Evolutionary conservation across 441 rosid species (phyloP), one percentile per base, ranked within the genome.

Genomic region (Theobroma grandiflorum): DNA sequence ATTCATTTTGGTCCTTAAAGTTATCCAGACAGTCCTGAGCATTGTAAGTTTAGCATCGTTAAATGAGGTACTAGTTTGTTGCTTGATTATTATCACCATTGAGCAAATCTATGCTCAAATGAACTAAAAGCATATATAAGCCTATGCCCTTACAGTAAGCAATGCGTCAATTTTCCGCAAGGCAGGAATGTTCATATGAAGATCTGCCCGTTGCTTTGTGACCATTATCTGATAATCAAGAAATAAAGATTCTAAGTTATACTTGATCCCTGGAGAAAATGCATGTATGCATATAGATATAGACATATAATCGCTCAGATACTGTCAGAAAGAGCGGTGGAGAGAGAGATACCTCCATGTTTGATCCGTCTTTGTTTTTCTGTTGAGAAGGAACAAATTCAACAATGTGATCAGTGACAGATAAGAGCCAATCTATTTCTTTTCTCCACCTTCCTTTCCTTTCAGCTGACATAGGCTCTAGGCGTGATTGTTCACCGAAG

Each of bases 321-420:
- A n/a, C 63, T 33, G 43, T 15, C 26, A 15, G 4, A 33, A 26
- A 22, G n/a, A 71, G 40, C 11, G 61, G 26, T 33, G 8, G 3
- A 15, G 2, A 75, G 40, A 52, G 2, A 83, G 33, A 75, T 85
- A 95, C 99, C 98, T 97, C 99, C 90, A 97, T 92, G 74, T 77
- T 87, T 31, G 86, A 81, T 62, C 99, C 99, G 64, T 95, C 88
- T 81, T 92, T 91, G 81, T 84, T 86, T 74, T 85, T 93, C 80
- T 97, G 99, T 71, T 91, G 92, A 52, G 92, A 85, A 59, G 99
- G 89, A 82, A 91, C 97, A 66, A 97, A 85, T 84, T 97, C 98
- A 61, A 97, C 99, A 58, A 97, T 82, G 82, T 92, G 83, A 86
- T 97, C 98, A 42, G 96, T 86, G 37, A 93, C 99, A n/a, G 93